phyloP scores from a whole-genome alignment of 768 basidiomycete genomes.

The Leccinum rimulosum region DNA sequence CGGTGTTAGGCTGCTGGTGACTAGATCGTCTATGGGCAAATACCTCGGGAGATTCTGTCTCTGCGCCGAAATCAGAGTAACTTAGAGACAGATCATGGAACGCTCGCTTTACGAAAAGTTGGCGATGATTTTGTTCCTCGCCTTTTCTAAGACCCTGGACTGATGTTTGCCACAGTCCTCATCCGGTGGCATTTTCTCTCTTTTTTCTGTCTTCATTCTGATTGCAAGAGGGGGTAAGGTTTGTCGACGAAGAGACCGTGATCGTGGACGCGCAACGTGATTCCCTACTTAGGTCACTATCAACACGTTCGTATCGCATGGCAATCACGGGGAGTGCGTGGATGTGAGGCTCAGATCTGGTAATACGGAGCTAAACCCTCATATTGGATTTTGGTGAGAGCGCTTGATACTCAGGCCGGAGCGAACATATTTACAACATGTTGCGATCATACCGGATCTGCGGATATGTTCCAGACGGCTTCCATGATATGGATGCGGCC shows the following conservation, averaged over 20 bases:
- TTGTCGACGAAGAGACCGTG: neutral
- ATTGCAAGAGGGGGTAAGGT: no score
- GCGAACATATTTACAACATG: neutral
- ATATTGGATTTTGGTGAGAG: neutral
- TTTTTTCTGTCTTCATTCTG: neutral
- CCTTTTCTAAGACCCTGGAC: neutral
- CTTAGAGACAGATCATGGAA: neutral
- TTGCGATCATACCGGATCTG: neutral
- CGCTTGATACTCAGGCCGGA: neutral
- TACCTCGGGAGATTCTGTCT: neutral
- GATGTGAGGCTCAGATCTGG: neutral
- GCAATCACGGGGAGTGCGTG: neutral
- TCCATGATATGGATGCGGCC: constrained; percentile 6
- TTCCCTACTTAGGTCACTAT: neutral
- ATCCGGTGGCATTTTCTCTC: neutral
- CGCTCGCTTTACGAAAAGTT: neutral
- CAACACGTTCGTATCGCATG: neutral
- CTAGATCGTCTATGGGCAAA: neutral
- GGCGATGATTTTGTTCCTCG: neutral
- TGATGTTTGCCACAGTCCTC: neutral
- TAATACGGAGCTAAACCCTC: neutral
- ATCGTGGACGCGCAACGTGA: neutral
- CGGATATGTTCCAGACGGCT: neutral
- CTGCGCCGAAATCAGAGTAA: neutral
- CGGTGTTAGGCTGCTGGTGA: neutral